phyloP scores from a whole-genome alignment of 78 protist genomes.

The Tieghemostelium lacteum region DNA sequence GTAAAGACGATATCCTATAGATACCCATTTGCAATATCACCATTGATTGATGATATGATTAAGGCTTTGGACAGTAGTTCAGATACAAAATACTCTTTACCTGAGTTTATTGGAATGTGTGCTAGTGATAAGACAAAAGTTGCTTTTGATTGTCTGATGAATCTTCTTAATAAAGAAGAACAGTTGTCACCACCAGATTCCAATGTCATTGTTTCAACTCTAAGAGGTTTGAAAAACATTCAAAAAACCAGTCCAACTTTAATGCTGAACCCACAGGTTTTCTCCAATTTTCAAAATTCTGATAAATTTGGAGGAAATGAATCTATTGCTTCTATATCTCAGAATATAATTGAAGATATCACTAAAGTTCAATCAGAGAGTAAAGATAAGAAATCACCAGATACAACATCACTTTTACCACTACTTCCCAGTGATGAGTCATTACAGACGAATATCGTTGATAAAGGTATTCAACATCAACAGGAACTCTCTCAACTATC shows the following conservation, averaged over 20 bases:
- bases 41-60: constrained; percentile 17
- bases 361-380: no score
- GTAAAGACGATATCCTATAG: constrained; percentile 9
- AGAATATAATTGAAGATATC: constrained; percentile 45
- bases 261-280: not conserved
- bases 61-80: not conserved
- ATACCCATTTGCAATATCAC: constrained; percentile 43
- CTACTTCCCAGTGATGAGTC: no score
- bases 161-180: constrained; percentile 15
- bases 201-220: constrained; percentile 37
- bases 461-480: no score
- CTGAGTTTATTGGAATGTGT: constrained; percentile 58
- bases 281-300: no score
- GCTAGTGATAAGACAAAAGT: constrained; percentile 29
- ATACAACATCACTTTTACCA: no score
- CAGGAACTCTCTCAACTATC: no score
- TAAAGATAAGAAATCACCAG: no score
- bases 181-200: constrained; percentile 2
- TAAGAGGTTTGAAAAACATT: constrained; percentile 45
- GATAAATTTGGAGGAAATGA: no score
- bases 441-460: no score
- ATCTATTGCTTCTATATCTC: constrained; percentile 36
- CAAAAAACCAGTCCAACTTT: constrained; percentile 39
- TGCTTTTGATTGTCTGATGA: constrained; percentile 8
- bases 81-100: constrained; percentile 21